These are phyloP conservation scores for Talaromyces amestolkiae DNA, from an alignment of 2,329 filamentous ascomycete species.

Conservation along the genomic window DNA sequence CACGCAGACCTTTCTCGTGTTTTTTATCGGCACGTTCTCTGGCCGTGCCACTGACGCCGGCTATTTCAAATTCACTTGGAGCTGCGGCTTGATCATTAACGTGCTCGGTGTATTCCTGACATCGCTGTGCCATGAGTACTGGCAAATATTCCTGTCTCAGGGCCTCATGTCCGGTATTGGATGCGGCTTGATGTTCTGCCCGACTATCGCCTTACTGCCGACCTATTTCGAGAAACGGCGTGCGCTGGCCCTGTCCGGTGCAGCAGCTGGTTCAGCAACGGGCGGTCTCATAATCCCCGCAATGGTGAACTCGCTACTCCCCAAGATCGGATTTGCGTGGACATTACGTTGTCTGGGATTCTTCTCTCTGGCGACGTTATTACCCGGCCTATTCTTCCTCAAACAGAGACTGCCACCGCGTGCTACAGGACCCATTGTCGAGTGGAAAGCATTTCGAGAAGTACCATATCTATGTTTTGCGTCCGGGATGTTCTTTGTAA, in stretches of 20 bases:
- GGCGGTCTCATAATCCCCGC: constrained; percentile 48
- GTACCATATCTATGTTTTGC: constrained; percentile 16
- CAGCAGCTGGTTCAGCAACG: constrained; percentile 38
- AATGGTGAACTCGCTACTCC: constrained; percentile 45
- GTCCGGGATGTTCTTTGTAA: constrained; percentile 17
- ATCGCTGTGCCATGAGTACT: constrained; percentile 45
- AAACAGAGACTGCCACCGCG: constrained; percentile 13
- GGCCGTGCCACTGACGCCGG: constrained; percentile 44
- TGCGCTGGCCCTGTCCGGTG: constrained; percentile 39
- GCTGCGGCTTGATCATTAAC: constrained; percentile 32
- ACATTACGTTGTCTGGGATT: constrained; percentile 18
- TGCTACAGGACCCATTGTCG: constrained; percentile 13
- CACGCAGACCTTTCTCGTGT: constrained; percentile 48
- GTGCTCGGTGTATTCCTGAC: constrained; percentile 49
- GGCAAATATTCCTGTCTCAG: constrained; percentile 51
- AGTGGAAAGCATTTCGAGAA: constrained; percentile 15
- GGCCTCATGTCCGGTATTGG: constrained; percentile 43
- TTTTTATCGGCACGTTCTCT: constrained; percentile 44
- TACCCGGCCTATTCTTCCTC: constrained; percentile 12
- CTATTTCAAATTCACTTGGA: constrained; percentile 34
- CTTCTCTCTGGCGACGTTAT: constrained; percentile 17
- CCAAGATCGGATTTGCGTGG: constrained; percentile 29
- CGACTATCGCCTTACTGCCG: constrained; percentile 37
- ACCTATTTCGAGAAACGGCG: constrained; percentile 45
- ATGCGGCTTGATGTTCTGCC: constrained; percentile 45